Evolutionary conservation across 306 rosid species (phyloP).

Genomic region (Glycyrrhiza uralensis): DNA sequence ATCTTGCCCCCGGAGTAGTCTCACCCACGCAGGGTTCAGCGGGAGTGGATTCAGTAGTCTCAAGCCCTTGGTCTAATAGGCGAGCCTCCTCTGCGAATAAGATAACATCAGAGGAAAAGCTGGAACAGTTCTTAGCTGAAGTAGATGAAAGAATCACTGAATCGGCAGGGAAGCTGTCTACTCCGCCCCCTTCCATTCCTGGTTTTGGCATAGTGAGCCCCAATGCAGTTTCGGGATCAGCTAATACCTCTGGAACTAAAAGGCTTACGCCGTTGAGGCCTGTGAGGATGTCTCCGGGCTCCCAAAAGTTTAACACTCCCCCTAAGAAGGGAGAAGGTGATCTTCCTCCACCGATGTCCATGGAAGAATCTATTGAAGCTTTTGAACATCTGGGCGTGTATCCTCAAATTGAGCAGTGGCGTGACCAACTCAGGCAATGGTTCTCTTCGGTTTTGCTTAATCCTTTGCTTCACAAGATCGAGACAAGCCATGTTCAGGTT

Average conservation of each 20-base stretch:
- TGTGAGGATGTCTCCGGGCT: slow-evolving; percentile 95
- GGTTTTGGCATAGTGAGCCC: slow-evolving; percentile 76
- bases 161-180: slow-evolving; percentile 77
- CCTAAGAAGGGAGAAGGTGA: slow-evolving; percentile 93
- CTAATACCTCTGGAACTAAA: slow-evolving; percentile 72
- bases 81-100: slow-evolving; percentile 52
- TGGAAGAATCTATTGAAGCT: slow-evolving; percentile 80
- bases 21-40: slow-evolving; percentile 51
- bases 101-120: slow-evolving; percentile 81
- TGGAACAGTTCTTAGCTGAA: slow-evolving; percentile 79
- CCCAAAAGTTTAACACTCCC: slow-evolving; percentile 86
- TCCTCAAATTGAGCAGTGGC: slow-evolving; percentile 97
- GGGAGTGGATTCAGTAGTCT: slow-evolving; percentile 53
- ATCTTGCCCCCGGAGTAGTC: slow-evolving; percentile 63
- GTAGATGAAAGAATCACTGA: slow-evolving; percentile 72
- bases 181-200: slow-evolving; percentile 83
- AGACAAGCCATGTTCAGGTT: slow-evolving; percentile 88
- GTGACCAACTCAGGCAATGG: slow-evolving; percentile 88
- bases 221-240: slow-evolving; percentile 54
- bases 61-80: slow-evolving; percentile 83
- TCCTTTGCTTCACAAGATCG: slow-evolving; percentile 72
- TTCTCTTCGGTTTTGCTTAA: slow-evolving; percentile 74
- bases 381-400: slow-evolving; percentile 77
- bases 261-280: slow-evolving; percentile 90
- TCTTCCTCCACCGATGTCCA: slow-evolving; percentile 88